phyloP scores from a whole-genome alignment of 1,139 yeast genomes.

The Kodamaea ohmeri region DNA sequence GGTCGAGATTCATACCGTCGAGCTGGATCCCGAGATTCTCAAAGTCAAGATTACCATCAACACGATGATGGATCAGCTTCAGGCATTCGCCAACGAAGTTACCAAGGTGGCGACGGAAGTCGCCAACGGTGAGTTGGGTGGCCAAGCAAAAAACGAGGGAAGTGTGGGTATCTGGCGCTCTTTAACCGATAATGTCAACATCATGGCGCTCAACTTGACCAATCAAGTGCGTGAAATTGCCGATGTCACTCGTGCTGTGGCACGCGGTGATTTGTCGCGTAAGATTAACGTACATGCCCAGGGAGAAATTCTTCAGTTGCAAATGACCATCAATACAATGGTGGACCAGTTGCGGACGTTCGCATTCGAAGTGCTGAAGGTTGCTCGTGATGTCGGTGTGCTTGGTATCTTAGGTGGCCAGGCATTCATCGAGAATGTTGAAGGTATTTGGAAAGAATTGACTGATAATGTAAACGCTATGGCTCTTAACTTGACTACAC shows the following conservation, averaged over 20 bases:
- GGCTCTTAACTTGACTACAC: slow-evolving; percentile 85
- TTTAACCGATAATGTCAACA: slow-evolving; percentile 78
- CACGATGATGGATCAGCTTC: slow-evolving; percentile 85
- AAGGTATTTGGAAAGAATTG: slow-evolving; percentile 86
- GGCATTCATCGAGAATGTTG: slow-evolving; percentile 78
- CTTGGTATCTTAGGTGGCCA: slow-evolving; percentile 87
- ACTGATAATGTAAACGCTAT: slow-evolving; percentile 89
- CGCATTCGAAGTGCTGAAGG: slow-evolving; percentile 85
- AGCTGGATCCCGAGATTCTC: slow-evolving; percentile 70
- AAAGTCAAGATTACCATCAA: slow-evolving; percentile 80
- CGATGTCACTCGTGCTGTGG: slow-evolving; percentile 83
- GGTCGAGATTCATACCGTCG: slow-evolving; percentile 68
- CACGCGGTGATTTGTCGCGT: slow-evolving; percentile 72
- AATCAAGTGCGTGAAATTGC: slow-evolving; percentile 85
- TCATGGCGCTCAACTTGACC: slow-evolving; percentile 83
- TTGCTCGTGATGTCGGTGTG: slow-evolving; percentile 87
- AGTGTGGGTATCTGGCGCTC: slow-evolving; percentile 87
- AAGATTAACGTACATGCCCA: slow-evolving; percentile 82
- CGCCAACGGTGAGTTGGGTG: slow-evolving; percentile 85
- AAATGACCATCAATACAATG: slow-evolving; percentile 80
- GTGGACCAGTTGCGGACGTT: slow-evolving; percentile 84
- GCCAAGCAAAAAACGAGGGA: slow-evolving; percentile 81
- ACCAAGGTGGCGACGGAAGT: slow-evolving; percentile 86
- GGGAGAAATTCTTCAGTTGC: slow-evolving; percentile 76
- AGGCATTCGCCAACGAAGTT: slow-evolving; percentile 77